Evolutionary conservation across 1,284 basidiomycete genomes (phyloP), one percentile per base, ranked within the genome.

Genomic region (Tilletia indica): DNA sequence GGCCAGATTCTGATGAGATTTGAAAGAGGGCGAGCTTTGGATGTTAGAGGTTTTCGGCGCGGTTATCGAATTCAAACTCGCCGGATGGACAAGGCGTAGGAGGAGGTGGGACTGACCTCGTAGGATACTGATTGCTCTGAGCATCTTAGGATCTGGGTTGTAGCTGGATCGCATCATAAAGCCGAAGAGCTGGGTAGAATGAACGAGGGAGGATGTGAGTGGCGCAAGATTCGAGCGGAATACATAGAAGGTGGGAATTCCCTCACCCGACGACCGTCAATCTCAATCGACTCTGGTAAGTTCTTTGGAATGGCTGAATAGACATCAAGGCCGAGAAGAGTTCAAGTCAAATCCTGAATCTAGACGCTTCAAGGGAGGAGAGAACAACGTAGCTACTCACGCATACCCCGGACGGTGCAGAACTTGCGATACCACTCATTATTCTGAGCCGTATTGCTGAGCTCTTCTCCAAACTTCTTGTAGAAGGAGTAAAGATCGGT

Each of bases 101-200:
- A 45, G 42, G 42, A 45, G 0, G n/a, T 0, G 16, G 51, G 5
- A 39, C 63, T 12, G 12, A 68, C 63, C 47, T 31, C 67, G 67
- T 16, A 74, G 68, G 14, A 76, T 72, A 34, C 69, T 70, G 67
- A 85, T 81, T 1, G 84, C 83, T 1, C 45, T 73, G 3, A 80
- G 72, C 70, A 85, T 77, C n/a, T 76, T 71, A 8, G 74, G 76
- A 42, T 85, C 82, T 0, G 78, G 74, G 9, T 74, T 73, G 0
- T 76, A 73, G 8, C 80, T 79, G 1, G 74, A 77, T n/a, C 73
- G 77, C 84, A 85, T 85, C 85, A 85, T 85, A 49, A 72, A 70
- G 4, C 77, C 77, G 73, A 84, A 85, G 0, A 85, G 75, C 84
- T 85, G 74, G 12, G 4, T 16, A 36, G 4, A 71, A 21, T 9